phyloP scores from a whole-genome alignment of 2,329 filamentous ascomycete genomes.

The Septoria petroselini region DNA sequence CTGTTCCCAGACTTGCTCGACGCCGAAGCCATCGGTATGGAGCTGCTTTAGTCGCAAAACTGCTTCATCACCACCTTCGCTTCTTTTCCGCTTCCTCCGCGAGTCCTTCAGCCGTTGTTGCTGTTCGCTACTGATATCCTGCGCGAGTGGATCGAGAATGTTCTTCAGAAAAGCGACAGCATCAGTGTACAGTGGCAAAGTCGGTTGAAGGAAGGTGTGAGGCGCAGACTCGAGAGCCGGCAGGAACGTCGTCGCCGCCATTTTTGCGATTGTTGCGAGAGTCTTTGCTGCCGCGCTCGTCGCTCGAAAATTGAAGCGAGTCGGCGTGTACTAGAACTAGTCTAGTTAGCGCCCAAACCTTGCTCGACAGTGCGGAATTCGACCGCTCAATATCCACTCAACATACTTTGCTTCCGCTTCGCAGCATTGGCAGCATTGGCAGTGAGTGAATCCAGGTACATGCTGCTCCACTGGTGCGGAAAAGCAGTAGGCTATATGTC shows the following conservation, averaged over 20 bases:
- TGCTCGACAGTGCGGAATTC: background rate
- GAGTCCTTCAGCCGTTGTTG: conserved; percentile 62
- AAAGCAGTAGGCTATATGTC: background rate
- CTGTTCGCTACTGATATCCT: conserved; percentile 70
- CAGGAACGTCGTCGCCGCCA: conserved; percentile 27
- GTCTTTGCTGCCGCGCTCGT: background rate
- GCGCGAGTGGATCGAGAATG: conserved; percentile 74
- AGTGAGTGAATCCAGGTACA: background rate
- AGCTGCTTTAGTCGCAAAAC: conserved; percentile 76
- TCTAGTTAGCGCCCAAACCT: conserved; percentile 7
- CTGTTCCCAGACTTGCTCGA: conserved; percentile 92
- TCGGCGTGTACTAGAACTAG: conserved; percentile 3
- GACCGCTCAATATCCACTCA: too few relatives aligned
- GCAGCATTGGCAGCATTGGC: conserved; percentile 1
- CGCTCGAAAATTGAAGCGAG: conserved; percentile 7
- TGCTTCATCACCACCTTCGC: conserved; percentile 46
- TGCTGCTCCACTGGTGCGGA: conserved; percentile 11
- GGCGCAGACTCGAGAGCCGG: conserved; percentile 42
- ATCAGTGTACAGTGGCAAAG: conserved; percentile 61
- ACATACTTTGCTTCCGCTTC: conserved; percentile 4
- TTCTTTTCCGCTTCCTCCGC: conserved; percentile 74
- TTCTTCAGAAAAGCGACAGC: conserved; percentile 74
- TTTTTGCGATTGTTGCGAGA: conserved; percentile 6
- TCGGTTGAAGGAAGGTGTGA: conserved; percentile 74
- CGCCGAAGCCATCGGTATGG: conserved; percentile 81